Evolutionary conservation across 176 grass and related monocot species (phyloP).

Genomic region (Lolium multiflorum): DNA sequence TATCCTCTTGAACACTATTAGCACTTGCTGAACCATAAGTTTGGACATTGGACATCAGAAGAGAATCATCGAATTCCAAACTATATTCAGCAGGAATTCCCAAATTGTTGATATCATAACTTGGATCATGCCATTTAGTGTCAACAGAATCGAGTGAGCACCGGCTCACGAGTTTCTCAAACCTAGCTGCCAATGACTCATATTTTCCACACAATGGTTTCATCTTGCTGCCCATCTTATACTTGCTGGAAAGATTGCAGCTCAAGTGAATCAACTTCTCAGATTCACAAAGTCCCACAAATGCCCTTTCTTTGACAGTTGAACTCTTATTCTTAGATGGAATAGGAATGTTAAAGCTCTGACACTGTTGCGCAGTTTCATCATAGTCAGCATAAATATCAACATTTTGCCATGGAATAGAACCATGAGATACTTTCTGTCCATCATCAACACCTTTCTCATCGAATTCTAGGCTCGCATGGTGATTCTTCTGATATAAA

Average conservation of each 20-base stretch:
- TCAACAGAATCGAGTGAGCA: conserved; percentile 41
- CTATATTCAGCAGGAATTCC: conserved; percentile 33
- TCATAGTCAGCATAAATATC: conserved; percentile 6
- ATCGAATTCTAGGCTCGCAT: background rate
- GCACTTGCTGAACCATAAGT: conserved; percentile 33
- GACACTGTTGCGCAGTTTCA: conserved; percentile 19
- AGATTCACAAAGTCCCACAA: conserved; percentile 35
- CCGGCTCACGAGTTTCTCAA: conserved; percentile 50
- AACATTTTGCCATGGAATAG: background rate
- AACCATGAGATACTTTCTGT: background rate
- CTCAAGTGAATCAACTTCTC: conserved; percentile 27
- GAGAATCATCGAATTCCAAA: conserved; percentile 43
- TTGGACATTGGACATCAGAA: conserved; percentile 38
- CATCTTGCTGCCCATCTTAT: conserved; percentile 43
- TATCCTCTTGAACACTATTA: conserved; percentile 23
- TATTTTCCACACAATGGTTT: conserved; percentile 35
- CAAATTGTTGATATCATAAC: conserved; percentile 29
- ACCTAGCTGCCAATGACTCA: conserved; percentile 52
- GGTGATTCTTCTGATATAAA: conserved; percentile 21
- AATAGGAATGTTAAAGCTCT: conserved; percentile 34
- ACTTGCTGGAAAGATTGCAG: conserved; percentile 37
- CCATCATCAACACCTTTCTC: background rate
- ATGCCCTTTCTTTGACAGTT: conserved; percentile 17
- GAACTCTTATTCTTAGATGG: conserved; percentile 34
- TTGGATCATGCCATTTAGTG: conserved; percentile 26